Percentiles rank a stretch among this genome's conserved stretches.
Evolutionary conservation across 192 early-diverging fungal species (phyloP).

Genomic region (Umbelopsis ramanniana): DNA sequence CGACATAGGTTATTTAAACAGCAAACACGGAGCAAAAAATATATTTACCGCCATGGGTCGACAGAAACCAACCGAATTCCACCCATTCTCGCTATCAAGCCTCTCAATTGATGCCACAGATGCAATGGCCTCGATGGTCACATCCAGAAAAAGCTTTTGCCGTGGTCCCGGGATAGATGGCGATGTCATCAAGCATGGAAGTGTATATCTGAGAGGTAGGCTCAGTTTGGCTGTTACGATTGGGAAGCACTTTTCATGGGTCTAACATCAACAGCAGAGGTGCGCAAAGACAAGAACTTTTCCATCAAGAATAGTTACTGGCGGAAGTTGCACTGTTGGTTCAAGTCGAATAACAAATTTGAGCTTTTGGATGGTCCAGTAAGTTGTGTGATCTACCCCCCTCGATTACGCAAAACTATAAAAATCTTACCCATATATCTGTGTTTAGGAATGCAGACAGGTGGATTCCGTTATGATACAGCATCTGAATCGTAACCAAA

Average conservation of each 20-base stretch:
- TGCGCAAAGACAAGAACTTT: background rate
- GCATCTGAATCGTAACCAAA: conserved; percentile 17
- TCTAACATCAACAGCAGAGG: background rate
- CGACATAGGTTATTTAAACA: conserved; percentile 3
- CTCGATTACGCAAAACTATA: no score
- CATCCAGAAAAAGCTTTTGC: background rate
- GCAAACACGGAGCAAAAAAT: conserved; percentile 16
- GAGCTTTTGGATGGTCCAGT: conserved; percentile 10
- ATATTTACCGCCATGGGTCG: conserved; percentile 9
- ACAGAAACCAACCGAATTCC: conserved; percentile 4
- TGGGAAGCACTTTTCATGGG: background rate
- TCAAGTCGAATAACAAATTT: background rate
- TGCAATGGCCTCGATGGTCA: background rate
- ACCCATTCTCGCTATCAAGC: background rate
- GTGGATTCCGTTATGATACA: conserved; percentile 2
- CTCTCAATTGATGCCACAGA: conserved; percentile 1
- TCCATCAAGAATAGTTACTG: conserved; percentile 12
- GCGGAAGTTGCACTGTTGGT: conserved; percentile 9
- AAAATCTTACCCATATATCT: no score
- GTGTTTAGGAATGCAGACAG: background rate
- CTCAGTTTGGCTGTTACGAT: background rate
- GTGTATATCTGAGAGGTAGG: background rate
- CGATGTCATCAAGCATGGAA: conserved; percentile 6
- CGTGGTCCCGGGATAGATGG: background rate
- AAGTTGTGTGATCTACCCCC: background rate